Percentiles rank a stretch among this genome's conserved stretches.
phyloP scores from a whole-genome alignment of 495 filamentous ascomycete species.

The Astrocystis sublimbata region DNA sequence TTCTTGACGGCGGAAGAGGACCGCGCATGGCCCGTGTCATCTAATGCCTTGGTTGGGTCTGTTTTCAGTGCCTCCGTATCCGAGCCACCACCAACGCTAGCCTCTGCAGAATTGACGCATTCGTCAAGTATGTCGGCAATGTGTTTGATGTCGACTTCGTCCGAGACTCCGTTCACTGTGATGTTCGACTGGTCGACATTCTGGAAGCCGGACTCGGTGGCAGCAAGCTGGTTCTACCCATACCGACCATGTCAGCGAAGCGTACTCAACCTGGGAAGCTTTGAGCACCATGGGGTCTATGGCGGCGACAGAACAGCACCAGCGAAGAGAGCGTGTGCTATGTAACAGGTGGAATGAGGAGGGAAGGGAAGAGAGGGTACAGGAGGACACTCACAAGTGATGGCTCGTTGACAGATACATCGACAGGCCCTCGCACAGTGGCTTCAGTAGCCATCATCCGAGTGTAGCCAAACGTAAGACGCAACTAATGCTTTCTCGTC shows the following conservation, averaged over 20 bases:
- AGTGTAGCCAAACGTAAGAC: conserved; percentile 30
- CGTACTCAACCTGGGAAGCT: too few species aligned
- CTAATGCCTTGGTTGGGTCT: conserved; percentile 50
- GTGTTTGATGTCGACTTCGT: conserved; percentile 52
- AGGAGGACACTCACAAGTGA: conserved; percentile 13
- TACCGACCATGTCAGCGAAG: conserved; percentile 21
- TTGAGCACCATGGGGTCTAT: neutral
- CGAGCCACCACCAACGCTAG: conserved; percentile 64
- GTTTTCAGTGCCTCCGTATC: conserved; percentile 65
- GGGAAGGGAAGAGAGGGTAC: neutral
- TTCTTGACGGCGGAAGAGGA: conserved; percentile 75
- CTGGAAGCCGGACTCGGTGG: conserved; percentile 35
- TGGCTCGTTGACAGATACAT: conserved; percentile 31
- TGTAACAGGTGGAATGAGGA: neutral
- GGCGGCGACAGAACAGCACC: neutral
- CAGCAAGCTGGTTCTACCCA: conserved; percentile 28
- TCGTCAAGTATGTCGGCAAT: conserved; percentile 53
- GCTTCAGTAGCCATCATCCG: conserved; percentile 62
- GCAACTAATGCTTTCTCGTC: conserved; percentile 23
- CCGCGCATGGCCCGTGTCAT: conserved; percentile 62
- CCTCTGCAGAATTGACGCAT: conserved; percentile 54
- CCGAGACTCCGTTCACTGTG: conserved; percentile 48
- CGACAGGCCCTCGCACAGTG: conserved; percentile 51
- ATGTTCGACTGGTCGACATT: conserved; percentile 44
- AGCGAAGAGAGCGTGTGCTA: neutral